phyloP scores from a whole-genome alignment of 2,329 filamentous ascomycete genomes.

The Immersiporthe knoxdaviesiana region DNA sequence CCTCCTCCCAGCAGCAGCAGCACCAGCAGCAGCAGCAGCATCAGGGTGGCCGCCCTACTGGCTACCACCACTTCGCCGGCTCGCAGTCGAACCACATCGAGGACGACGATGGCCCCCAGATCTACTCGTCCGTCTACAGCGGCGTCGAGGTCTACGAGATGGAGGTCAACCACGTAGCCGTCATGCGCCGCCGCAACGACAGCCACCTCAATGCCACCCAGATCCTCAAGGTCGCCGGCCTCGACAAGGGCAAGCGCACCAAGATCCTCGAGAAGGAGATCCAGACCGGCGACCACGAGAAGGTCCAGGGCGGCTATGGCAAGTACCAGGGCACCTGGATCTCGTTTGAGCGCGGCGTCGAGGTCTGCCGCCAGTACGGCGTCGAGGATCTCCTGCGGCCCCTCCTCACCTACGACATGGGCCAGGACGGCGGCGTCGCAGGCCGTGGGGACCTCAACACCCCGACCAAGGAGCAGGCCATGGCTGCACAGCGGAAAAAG shows the following conservation, averaged over 20 bases:
- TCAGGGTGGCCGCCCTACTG: slow-evolving; percentile 43
- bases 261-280: slow-evolving; percentile 99
- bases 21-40: too few relatives aligned
- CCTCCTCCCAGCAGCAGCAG: slow-evolving; percentile 40
- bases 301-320: slow-evolving; percentile 96
- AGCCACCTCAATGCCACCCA: slow-evolving; percentile 99
- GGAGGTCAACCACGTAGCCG: slow-evolving; percentile 90
- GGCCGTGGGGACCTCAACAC: slow-evolving; percentile 83
- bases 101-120: slow-evolving; percentile 54
- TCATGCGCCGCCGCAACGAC: slow-evolving; percentile 94
- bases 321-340: slow-evolving; percentile 99
- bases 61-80: slow-evolving; percentile 47
- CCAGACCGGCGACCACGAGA: slow-evolving; percentile 93
- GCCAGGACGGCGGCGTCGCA: slow-evolving; percentile 71
- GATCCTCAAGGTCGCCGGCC: slow-evolving; percentile 93
- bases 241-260: slow-evolving; percentile 96
- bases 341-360: slow-evolving; percentile 85
- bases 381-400: slow-evolving; percentile 78
- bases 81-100: slow-evolving; percentile 38
- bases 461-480: slow-evolving; percentile 97
- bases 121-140: slow-evolving; percentile 85
- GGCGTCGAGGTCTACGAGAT: slow-evolving; percentile 98
- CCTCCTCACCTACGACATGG: slow-evolving; percentile 79
- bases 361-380: slow-evolving; percentile 82
- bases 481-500: slow-evolving; percentile 92